phyloP scores from a whole-genome alignment of 2,329 filamentous ascomycete species.

The Podosphaera xanthii region DNA sequence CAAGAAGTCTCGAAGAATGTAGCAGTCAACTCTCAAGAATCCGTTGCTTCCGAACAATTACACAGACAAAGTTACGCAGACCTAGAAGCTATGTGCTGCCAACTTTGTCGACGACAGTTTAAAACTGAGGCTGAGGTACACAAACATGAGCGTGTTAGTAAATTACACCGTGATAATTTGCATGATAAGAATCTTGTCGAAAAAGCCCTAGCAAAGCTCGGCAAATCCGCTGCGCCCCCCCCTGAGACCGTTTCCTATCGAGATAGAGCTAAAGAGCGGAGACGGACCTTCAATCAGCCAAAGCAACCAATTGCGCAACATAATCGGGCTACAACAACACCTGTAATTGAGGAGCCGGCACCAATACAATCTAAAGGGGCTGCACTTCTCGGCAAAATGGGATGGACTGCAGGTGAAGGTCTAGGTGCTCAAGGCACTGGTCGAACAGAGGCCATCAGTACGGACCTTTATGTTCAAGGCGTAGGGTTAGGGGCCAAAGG shows the following conservation, averaged over 20 bases:
- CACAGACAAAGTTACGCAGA: slow-evolving; percentile 36
- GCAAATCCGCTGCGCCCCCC: slow-evolving; percentile 11
- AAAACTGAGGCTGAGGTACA: slow-evolving; percentile 29
- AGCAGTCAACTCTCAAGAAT: slow-evolving; percentile 3
- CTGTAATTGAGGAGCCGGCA: slow-evolving; percentile 17
- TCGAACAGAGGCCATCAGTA: slow-evolving; percentile 38
- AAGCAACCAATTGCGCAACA: slow-evolving; percentile 25
- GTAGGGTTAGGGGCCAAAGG: slow-evolving; percentile 48
- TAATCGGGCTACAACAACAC: slow-evolving; percentile 8
- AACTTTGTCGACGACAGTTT: slow-evolving; percentile 37
- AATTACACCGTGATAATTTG: slow-evolving; percentile 31
- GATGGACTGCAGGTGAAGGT: slow-evolving; percentile 42
- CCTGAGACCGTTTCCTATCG: slow-evolving; percentile 13
- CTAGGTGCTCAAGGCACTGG: slow-evolving; percentile 40
- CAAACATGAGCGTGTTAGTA: slow-evolving; percentile 34
- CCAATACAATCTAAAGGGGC: slow-evolving; percentile 36
- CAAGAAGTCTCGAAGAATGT: slow-evolving; percentile 6
- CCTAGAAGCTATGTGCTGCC: slow-evolving; percentile 31
- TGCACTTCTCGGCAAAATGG: slow-evolving; percentile 48
- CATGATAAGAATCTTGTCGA: slow-evolving; percentile 24
- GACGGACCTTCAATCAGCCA: slow-evolving; percentile 37
- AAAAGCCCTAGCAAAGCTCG: slow-evolving; percentile 19
- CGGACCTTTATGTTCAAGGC: slow-evolving; percentile 41
- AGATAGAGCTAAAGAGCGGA: slow-evolving; percentile 45
- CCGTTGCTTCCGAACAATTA: slow-evolving; percentile 12